Evolutionary conservation across 2,329 filamentous ascomycete species (phyloP).

Genomic region (Calonectria honghensis): DNA sequence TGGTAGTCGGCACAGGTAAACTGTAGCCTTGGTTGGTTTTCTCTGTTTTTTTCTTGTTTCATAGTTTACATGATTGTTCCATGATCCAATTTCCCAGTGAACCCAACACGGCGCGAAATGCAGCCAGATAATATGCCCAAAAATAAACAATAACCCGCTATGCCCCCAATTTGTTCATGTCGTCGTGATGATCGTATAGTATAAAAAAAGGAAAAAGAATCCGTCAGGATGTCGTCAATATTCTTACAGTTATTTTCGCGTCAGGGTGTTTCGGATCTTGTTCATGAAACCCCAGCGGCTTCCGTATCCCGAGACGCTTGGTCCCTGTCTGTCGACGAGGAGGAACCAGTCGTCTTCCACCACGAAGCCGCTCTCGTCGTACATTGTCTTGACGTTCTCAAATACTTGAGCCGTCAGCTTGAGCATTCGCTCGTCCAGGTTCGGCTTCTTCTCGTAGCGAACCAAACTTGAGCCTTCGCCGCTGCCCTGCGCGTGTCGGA

Average conservation of each 20-base stretch:
- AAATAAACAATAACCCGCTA: background rate
- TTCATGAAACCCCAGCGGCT: background rate
- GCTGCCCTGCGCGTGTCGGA: background rate
- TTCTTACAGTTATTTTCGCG: background rate
- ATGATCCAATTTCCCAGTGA: background rate
- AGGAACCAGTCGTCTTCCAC: constrained; percentile 24
- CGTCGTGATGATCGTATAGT: background rate
- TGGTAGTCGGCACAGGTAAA: background rate
- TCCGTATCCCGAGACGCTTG: background rate
- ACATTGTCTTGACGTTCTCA: background rate
- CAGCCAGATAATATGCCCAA: background rate
- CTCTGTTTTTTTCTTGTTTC: background rate
- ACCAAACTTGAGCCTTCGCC: background rate
- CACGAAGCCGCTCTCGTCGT: background rate
- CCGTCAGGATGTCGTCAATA: background rate
- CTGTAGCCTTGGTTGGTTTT: constrained; percentile 1
- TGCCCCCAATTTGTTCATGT: background rate
- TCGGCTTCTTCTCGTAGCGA: background rate
- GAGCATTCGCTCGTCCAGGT: background rate
- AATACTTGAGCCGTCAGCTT: background rate
- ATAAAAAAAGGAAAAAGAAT: background rate
- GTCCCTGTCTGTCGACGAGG: background rate
- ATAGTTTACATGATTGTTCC: background rate
- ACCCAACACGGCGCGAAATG: background rate
- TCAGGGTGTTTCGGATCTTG: background rate